Conservation (phyloP, 2,329 filamentous ascomycete species). For the Colletotrichum sp. region DNA sequence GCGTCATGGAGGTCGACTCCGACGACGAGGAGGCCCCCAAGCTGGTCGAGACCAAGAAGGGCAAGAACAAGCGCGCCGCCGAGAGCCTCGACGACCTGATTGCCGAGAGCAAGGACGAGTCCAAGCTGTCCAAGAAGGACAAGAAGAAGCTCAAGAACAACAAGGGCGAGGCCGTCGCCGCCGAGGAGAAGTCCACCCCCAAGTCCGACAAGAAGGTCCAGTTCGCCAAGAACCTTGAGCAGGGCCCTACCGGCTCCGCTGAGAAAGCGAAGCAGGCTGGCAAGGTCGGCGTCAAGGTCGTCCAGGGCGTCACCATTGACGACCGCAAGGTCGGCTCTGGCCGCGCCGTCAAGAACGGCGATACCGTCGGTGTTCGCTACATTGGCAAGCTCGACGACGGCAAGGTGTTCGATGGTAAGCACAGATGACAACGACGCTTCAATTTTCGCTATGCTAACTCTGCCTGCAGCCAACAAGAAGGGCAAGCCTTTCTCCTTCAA, state of each 20-base stretch:
- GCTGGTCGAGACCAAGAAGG: slow-evolving; percentile 63
- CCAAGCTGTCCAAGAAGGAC: slow-evolving; percentile 93
- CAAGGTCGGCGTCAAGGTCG: slow-evolving; percentile 70
- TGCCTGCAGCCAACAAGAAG: slow-evolving; percentile 86
- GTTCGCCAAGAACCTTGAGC: slow-evolving; percentile 98
- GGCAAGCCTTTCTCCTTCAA: slow-evolving; percentile 97
- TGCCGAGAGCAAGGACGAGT: slow-evolving; percentile 72
- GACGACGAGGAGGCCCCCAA: slow-evolving; percentile 77
- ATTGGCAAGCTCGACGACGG: slow-evolving; percentile 96
- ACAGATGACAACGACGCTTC: slow-evolving; percentile 49
- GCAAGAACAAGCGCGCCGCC: slow-evolving; percentile 94
- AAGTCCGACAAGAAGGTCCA: slow-evolving; percentile 93
- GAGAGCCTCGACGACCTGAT: slow-evolving; percentile 85
- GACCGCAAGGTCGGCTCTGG: slow-evolving; percentile 93
- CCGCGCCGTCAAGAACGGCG: slow-evolving; percentile 85
- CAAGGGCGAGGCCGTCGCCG: slow-evolving; percentile 81
- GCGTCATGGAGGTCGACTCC: slow-evolving; percentile 82
- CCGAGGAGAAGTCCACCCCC: slow-evolving; percentile 60
- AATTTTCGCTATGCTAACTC: slow-evolving; percentile 9
- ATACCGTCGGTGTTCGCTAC: slow-evolving; percentile 93
- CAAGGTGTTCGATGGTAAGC: slow-evolving; percentile 92
- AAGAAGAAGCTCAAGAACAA: slow-evolving; percentile 99
- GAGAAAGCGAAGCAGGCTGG: slow-evolving; percentile 42
- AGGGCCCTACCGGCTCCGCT: slow-evolving; percentile 83
- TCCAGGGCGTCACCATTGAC: slow-evolving; percentile 90